Evolutionary conservation across 805 yeast species (phyloP), one percentile per base, ranked within the genome.

Genomic region (Candida khao-thaluensis): DNA sequence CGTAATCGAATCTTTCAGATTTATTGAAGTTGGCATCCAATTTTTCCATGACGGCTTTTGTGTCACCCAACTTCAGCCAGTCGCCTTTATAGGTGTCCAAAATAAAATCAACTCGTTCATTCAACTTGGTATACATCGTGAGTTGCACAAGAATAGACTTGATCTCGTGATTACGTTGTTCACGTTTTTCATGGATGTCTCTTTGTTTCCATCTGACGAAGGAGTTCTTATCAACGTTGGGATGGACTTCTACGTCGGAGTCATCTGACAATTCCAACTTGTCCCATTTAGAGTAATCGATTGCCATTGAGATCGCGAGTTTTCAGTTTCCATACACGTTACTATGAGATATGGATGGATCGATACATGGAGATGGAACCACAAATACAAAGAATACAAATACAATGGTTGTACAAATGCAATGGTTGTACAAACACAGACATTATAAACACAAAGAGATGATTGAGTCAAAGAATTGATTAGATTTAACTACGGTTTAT

Each of bases 241-340:
- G 99, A 59, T 93, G 99, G 11, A 91, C 98, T 56, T 93, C 99
- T 35, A 93, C 71, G 54, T 93, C 99, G 7, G 96, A 88, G 62
- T 93, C 99, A 59, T 93, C 99, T 15, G 96, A 87, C 27, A 93
- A 69, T 60, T 93, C 99, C 43, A 93, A 78, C 59, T 88, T 87
- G 63, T 93, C 99, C 98, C 99, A 93, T 59, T 91, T 93, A 8
- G 96, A 88, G 64, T 93, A 93, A 60, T 93, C 99, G 49, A 93
- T 81, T 22, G 86, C 81, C 95, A 85, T 86, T 4, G 23, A 15
- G 23, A 17, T 11, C 5, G 34, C n/a, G n/a, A n/a, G n/a, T n/a
- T n/a, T n/a, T n/a, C n/a, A n/a, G n/a, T n/a, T n/a, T n/a, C n/a
- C n/a, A n/a, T n/a, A n/a, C n/a, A n/a, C n/a, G n/a, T n/a, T n/a